A percentile compares a stretch with the other conserved stretches of the same genome.
These are phyloP conservation scores for Spongospora subterranea DNA, from an alignment of 208 protist genomes.

Conservation along the genomic window DNA sequence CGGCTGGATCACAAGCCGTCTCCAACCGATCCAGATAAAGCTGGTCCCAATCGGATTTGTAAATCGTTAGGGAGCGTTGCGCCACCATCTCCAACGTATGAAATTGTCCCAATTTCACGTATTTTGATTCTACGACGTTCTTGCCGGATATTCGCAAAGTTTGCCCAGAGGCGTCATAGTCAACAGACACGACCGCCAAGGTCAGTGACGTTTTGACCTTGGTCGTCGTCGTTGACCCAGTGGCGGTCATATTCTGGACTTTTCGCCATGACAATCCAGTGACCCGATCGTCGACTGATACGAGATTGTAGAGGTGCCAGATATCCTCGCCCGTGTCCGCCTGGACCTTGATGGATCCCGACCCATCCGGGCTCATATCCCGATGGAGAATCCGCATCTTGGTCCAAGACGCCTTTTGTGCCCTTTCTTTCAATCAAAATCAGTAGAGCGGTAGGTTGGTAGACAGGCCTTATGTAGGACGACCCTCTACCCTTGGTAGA, in stretches of 20 bases:
- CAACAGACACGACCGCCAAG: slow-evolving; percentile 14
- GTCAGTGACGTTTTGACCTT: slow-evolving; percentile 40
- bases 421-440: too few relatives aligned
- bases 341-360: slow-evolving; percentile 21
- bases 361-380: background rate
- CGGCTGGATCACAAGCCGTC: slow-evolving; percentile 30
- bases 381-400: slow-evolving; percentile 34
- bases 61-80: background rate
- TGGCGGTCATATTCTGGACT: slow-evolving; percentile 45
- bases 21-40: slow-evolving; percentile 36
- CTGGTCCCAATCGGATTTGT: slow-evolving; percentile 3
- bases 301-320: slow-evolving; percentile 56
- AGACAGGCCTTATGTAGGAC: too few relatives aligned
- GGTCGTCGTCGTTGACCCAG: slow-evolving; percentile 13
- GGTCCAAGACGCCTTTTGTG: background rate
- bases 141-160: slow-evolving; percentile 20
- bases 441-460: too few relatives aligned
- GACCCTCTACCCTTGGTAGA: too few relatives aligned
- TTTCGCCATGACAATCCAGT: slow-evolving; percentile 7
- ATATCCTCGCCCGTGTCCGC: slow-evolving; percentile 40
- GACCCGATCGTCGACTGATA: slow-evolving; percentile 1
- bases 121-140: slow-evolving; percentile 50
- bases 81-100: slow-evolving; percentile 31
- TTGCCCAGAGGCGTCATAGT: slow-evolving; percentile 38
- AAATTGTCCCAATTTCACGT: slow-evolving; percentile 42